phyloP scores from a whole-genome alignment of 768 basidiomycete species.

The Macrolepiota fuliginosa region DNA sequence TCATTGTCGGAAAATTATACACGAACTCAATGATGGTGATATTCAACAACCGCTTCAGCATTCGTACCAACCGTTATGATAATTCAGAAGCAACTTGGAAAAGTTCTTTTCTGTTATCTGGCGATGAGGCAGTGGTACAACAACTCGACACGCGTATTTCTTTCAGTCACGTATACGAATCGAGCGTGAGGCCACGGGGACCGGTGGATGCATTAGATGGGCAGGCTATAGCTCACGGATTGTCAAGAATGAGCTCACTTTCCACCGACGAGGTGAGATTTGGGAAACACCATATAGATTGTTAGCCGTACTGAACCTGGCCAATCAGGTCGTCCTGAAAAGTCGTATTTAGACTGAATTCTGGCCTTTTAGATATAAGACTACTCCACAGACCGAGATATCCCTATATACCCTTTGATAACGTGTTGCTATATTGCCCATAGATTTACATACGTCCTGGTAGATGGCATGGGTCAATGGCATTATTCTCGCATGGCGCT shows the following conservation, averaged over 20 bases:
- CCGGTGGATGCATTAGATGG: neutral
- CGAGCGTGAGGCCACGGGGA: neutral
- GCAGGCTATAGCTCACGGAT: neutral
- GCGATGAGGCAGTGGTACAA: neutral
- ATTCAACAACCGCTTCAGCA: constrained; percentile 16
- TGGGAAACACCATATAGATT: neutral
- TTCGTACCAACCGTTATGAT: neutral
- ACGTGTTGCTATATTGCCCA: too few relatives aligned
- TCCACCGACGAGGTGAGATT: neutral
- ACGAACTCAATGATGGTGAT: constrained; percentile 19
- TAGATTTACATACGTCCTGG: too few relatives aligned
- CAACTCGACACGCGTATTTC: neutral
- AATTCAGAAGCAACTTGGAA: neutral
- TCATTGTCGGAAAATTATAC: constrained; percentile 16
- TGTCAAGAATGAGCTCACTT: neutral
- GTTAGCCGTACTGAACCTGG: neutral
- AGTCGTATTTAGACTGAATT: neutral
- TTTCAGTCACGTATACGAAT: neutral
- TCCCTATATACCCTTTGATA: too few relatives aligned
- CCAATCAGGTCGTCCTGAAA: neutral
- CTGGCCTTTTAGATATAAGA: too few relatives aligned
- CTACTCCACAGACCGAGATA: too few relatives aligned
- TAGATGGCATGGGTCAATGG: too few relatives aligned
- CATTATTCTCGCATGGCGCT: too few relatives aligned
- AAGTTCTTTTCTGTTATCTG: neutral